Evolutionary conservation across 2,329 filamentous ascomycete genomes (phyloP), one percentile per base, ranked within the genome.

Genomic region (Zalaria sp.): DNA sequence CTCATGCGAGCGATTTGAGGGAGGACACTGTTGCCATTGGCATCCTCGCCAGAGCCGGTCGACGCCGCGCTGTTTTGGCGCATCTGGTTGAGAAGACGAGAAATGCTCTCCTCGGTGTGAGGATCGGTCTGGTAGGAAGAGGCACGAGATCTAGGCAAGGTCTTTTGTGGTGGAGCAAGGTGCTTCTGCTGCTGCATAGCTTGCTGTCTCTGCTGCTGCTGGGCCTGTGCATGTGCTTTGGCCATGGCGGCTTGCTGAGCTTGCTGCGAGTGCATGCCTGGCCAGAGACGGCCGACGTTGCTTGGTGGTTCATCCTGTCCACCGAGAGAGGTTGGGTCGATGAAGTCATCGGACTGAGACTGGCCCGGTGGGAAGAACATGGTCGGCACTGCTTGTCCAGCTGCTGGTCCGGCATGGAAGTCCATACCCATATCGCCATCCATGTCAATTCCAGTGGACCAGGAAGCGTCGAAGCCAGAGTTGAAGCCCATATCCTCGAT

Each of bases 31-130:
- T 53, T 53, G 46, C 58, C 58, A 29, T 60, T 53, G 47, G 61
- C 64, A 26, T 73, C 68, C 38, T 75, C 68, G 26, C 67, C 63
- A 9, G 44, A 42, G n/a, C 38, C 39, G 10, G 67, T 62, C 4
- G 71, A 66, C 5, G 68, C 63, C 9, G 75, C 69, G 61, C 83
- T 86, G 50, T 68, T 76, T 52, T 85, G 77, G 52, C 88, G 79
- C 81, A 96, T 94, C 41, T 88, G 86, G 65, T 89, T 88, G 29
- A 96, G 72, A 3, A 96, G 75, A 58, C 91, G 86, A 25, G 85
- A 86, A 52, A 96, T 95, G 61, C 88, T 93, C 65, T 95, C 86
- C 63, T 96, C 88, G 5, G 65, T 66, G 49, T 64, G 65, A 27
- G 65, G 61, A 47, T 69, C 67, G 39, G 60, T 56, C 44, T 57